Evolutionary conservation across 1,139 yeast genomes (phyloP).

Genomic region (Debaryomyces psychrophilus): DNA sequence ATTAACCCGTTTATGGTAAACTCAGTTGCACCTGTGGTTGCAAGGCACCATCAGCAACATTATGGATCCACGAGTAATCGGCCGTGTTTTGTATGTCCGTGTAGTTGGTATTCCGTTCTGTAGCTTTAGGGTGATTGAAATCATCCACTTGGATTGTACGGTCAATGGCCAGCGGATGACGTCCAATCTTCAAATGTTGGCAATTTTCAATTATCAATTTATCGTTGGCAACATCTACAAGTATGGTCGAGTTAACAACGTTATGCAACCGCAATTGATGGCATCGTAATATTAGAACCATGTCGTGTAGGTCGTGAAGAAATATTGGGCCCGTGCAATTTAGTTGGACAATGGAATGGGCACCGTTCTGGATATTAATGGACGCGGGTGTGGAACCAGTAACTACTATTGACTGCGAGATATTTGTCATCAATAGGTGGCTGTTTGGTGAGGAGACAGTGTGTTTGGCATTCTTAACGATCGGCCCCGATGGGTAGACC

Average conservation of each 20-base stretch:
- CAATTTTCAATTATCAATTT: conserved; percentile 42
- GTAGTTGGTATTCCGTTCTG: neutral
- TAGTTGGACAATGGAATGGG: conserved; percentile 23
- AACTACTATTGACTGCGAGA: conserved; percentile 17
- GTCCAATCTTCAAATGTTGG: conserved; percentile 21
- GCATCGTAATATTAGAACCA: conserved; percentile 31
- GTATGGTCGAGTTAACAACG: conserved; percentile 24
- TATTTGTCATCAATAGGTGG: conserved; percentile 21
- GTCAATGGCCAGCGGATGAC: neutral
- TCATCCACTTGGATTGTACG: conserved; percentile 13
- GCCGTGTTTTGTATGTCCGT: neutral
- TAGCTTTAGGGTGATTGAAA: conserved; percentile 15
- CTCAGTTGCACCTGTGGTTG: neutral
- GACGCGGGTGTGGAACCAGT: conserved; percentile 19
- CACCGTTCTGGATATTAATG: conserved; percentile 27
- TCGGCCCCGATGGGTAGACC: conserved; percentile 22
- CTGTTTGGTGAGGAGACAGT: conserved; percentile 12
- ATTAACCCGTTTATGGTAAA: neutral
- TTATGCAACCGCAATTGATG: conserved; percentile 49
- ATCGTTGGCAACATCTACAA: conserved; percentile 26
- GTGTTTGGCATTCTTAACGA: conserved; percentile 17
- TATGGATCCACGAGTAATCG: conserved; percentile 9
- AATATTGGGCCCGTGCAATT: conserved; percentile 38
- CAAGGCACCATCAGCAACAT: conserved; percentile 7
- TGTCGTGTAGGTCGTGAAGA: conserved; percentile 27